These are phyloP conservation scores for Agrocybe pediades DNA, from an alignment of 768 basidiomycete species.

Conservation along the genomic window DNA sequence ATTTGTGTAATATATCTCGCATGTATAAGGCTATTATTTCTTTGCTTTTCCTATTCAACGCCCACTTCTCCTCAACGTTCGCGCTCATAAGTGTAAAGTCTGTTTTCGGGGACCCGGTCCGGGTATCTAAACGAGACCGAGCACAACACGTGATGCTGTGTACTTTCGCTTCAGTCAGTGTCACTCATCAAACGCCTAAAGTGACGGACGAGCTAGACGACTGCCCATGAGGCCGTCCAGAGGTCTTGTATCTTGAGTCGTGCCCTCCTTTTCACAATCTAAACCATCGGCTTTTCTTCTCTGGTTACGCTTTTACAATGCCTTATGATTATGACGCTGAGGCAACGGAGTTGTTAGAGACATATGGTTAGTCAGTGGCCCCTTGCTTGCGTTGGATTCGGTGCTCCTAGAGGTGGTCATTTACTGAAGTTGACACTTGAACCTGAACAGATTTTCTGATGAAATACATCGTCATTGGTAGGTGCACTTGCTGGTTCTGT, in stretches of 20 bases:
- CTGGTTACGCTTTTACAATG: conserved; percentile 41
- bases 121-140: background rate
- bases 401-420: background rate
- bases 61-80: background rate
- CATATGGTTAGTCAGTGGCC: conserved; percentile 82
- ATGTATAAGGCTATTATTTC: too few relatives aligned
- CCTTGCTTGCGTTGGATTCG: background rate
- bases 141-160: conserved; percentile 11
- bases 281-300: conserved; percentile 16
- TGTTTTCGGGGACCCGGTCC: background rate
- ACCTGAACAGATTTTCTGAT: conserved; percentile 84
- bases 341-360: conserved; percentile 91
- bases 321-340: conserved; percentile 73
- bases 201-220: conserved; percentile 18
- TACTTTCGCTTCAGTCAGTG: conserved; percentile 4
- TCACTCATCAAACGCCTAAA: conserved; percentile 21
- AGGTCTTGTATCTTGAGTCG: conserved; percentile 26
- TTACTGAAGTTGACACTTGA: conserved; percentile 15
- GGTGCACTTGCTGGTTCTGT: conserved; percentile 15
- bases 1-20: too few relatives aligned
- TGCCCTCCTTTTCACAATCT: conserved; percentile 15
- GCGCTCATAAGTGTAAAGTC: background rate
- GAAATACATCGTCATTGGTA: conserved; percentile 98
- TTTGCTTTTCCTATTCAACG: too few relatives aligned
- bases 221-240: conserved; percentile 30